Evolutionary conservation across 2,329 filamentous ascomycete species (phyloP), one percentile per base, ranked within the genome.

Genomic region (Chalaropsis thielavioides): DNA sequence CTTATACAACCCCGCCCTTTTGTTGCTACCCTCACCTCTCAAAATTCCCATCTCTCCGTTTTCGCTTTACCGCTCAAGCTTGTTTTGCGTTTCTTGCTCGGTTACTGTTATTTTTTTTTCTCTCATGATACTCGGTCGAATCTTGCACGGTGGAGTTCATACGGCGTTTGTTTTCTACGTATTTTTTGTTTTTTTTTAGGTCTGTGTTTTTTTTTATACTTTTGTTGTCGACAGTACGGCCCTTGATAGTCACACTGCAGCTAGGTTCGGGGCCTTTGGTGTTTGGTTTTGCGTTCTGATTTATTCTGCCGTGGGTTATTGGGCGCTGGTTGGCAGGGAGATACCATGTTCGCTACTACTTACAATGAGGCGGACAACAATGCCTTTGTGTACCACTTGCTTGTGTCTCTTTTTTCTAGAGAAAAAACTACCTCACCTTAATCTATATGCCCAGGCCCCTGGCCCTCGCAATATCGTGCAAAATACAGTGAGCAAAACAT

Each of bases 81-180:
- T 58, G 6, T 31, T 19, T 58, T 31, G 27, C 10, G n/a, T 35
- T 58, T 58, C 54, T 10, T 31, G 7, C 15, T 58, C 17, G 19
- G 31, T 38, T 58, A 5, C n/a, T 58, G 46, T 68, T 38, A 63
- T 65, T 65, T 65, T 44, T 65, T 66, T 58, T 54, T 64, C 60
- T 54, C 15, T 51, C 15, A 43, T 44, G 60, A 56, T 66, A 49
- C 64, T 62, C 62, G 22, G 46, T 56, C 49, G 24, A 63, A 65
- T 65, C 35, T 66, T 68, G 70, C 60, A 62, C 41, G 41, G 60
- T 40, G 60, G 70, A 69, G 71, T 71, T 70, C 49, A 68, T 66
- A 67, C 68, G 64, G 60, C 66, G 66, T 44, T 62, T 49, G 6
- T 43, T 15, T n/a, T 11, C 46, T 49, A n/a, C 15, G 24, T 51